Evolutionary conservation across 768 basidiomycete genomes (phyloP).

Genomic region (Trichaptum fuscoviolaceum): DNA sequence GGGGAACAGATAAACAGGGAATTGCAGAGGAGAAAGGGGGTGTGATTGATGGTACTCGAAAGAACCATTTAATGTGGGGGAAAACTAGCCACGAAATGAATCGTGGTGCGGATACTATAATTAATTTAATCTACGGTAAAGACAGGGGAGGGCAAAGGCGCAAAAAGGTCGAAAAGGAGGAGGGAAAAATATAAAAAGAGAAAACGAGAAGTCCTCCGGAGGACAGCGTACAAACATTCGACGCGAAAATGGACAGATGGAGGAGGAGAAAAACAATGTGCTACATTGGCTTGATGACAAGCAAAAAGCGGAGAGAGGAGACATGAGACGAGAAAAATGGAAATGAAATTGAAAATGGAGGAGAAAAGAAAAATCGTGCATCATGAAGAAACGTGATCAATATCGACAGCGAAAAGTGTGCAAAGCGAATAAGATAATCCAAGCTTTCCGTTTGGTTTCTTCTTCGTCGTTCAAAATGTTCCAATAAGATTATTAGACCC

Average conservation of each 20-base stretch:
- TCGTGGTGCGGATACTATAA: background rate
- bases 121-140: background rate
- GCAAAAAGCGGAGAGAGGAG: background rate
- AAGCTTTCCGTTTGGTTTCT: slow-evolving; percentile 1
- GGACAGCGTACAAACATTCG: slow-evolving; percentile 1
- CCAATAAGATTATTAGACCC: background rate
- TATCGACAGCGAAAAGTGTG: background rate
- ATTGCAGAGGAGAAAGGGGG: background rate
- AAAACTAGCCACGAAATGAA: background rate
- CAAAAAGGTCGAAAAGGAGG: background rate
- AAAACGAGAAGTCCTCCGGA: background rate
- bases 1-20: background rate
- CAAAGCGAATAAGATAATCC: slow-evolving; percentile 1
- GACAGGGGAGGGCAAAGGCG: background rate
- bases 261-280: background rate
- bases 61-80: background rate
- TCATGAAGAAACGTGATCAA: background rate
- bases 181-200: background rate
- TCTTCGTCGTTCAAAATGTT: background rate
- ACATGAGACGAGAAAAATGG: background rate
- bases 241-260: background rate
- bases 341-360: background rate
- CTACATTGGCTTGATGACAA: background rate
- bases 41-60: background rate
- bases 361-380: background rate